Percentiles rank a stretch among this genome's conserved stretches.
phyloP scores from a whole-genome alignment of 2,329 filamentous ascomycete species.

The Esteya vermicola region DNA sequence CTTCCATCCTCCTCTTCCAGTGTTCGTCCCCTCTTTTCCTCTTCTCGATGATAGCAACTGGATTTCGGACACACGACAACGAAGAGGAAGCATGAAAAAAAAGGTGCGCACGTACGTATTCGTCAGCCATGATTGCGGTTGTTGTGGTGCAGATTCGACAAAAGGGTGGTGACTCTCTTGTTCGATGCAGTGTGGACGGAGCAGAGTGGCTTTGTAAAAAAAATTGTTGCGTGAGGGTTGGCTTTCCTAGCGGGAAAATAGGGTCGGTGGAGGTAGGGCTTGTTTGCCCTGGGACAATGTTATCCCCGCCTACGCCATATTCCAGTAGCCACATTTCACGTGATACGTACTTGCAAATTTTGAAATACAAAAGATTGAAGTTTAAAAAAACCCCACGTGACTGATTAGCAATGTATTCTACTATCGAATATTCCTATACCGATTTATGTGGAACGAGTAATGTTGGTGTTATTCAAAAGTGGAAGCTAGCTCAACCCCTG shows the following conservation, averaged over 20 bases:
- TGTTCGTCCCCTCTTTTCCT: neutral
- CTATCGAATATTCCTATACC: no score
- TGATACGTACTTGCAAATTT: no score
- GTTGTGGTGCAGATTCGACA: slow-evolving; percentile 13
- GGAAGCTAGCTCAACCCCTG: no score
- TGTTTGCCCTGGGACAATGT: slow-evolving; percentile 13
- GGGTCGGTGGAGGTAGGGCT: slow-evolving; percentile 6
- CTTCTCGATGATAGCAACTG: neutral
- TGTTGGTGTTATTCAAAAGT: no score
- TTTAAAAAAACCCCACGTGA: no score
- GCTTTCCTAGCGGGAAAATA: slow-evolving; percentile 4
- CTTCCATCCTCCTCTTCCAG: neutral
- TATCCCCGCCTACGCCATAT: no score
- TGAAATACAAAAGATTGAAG: no score
- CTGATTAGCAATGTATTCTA: no score
- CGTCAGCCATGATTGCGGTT: slow-evolving; percentile 64
- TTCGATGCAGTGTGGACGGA: slow-evolving; percentile 12
- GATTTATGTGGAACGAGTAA: neutral
- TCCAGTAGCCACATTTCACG: no score
- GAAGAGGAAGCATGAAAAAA: slow-evolving; percentile 1
- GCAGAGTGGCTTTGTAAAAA: neutral
- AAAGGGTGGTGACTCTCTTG: slow-evolving; percentile 18
- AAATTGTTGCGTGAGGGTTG: slow-evolving; percentile 3
- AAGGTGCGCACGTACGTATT: slow-evolving; percentile 16
- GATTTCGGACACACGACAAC: slow-evolving; percentile 1